A percentile compares a stretch with the other conserved stretches of the same genome.
phyloP scores from a whole-genome alignment of 352 stramenopile species.

The Elongisporangium prolatum region DNA sequence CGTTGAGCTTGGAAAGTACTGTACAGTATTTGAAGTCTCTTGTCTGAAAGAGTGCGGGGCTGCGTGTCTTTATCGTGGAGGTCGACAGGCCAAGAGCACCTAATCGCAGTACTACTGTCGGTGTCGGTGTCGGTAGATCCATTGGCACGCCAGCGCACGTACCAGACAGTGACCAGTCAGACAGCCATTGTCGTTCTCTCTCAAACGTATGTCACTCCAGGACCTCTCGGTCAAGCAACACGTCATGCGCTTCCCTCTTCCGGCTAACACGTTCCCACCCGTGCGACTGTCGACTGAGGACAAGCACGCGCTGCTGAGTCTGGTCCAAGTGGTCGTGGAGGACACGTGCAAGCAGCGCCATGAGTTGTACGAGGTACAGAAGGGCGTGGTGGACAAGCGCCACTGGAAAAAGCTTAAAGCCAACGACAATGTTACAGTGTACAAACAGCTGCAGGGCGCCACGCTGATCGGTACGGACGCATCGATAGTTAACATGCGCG shows the following conservation, averaged over 20 bases:
- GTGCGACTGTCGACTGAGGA: conserved; percentile 14
- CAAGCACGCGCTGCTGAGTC: conserved; percentile 17
- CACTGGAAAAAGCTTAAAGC: conserved; percentile 29
- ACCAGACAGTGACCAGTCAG: too few relatives aligned
- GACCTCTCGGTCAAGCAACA: neutral
- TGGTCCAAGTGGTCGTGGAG: conserved; percentile 19
- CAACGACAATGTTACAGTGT: conserved; percentile 23
- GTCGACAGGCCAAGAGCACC: neutral
- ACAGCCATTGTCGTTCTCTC: neutral
- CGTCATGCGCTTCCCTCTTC: neutral
- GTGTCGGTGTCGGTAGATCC: neutral
- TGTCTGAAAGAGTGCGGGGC: neutral
- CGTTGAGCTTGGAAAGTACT: neutral
- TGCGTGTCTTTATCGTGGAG: neutral
- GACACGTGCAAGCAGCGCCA: conserved; percentile 15
- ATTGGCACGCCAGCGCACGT: neutral
- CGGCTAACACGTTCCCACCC: conserved; percentile 16
- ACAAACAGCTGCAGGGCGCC: conserved; percentile 17
- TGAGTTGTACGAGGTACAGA: conserved; percentile 22
- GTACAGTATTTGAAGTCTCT: too few relatives aligned
- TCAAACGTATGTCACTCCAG: neutral
- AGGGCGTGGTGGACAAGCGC: conserved; percentile 21
- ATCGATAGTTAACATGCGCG: neutral
- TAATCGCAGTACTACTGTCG: neutral
- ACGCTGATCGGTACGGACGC: neutral